Conservation (phyloP, 257 asterid genomes). For the Capsicum rhomboideum region DNA sequence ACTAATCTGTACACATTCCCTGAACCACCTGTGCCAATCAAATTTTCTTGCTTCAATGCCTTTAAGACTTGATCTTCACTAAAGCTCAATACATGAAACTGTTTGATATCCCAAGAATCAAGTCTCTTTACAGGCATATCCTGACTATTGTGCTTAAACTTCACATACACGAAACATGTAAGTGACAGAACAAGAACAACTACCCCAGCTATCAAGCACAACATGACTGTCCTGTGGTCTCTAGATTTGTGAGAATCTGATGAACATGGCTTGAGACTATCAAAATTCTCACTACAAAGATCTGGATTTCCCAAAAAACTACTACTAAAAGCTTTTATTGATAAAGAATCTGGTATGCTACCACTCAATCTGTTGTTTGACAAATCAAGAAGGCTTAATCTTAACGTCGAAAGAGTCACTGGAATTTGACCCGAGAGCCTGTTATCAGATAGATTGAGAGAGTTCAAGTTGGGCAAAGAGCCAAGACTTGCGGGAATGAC, state of each 20-base stretch:
- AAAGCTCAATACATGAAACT: conserved; percentile 25
- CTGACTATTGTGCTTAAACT: conserved; percentile 4
- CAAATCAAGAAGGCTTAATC: conserved; percentile 36
- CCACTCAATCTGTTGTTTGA: conserved; percentile 27
- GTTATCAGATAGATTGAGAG: conserved; percentile 31
- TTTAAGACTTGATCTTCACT: conserved; percentile 31
- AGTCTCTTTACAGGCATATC: conserved; percentile 9
- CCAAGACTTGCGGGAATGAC: conserved; percentile 30
- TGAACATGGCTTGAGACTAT: conserved; percentile 18
- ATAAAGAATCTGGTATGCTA: conserved; percentile 21
- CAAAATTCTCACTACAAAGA: conserved; percentile 19
- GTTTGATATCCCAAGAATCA: conserved; percentile 35
- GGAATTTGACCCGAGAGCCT: conserved; percentile 31
- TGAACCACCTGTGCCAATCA: conserved; percentile 37
- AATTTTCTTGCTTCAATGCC: conserved; percentile 31
- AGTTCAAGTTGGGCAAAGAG: conserved; percentile 23
- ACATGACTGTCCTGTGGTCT: conserved; percentile 3
- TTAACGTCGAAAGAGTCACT: conserved; percentile 13
- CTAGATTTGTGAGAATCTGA: conserved; percentile 5
- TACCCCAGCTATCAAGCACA: conserved; percentile 21
- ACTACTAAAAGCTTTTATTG: conserved; percentile 19
- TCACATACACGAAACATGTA: conserved; percentile 13
- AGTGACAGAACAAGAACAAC: conserved; percentile 10
- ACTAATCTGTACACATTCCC: conserved; percentile 33
- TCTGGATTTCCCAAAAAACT: conserved; percentile 35